Evolutionary conservation across 2,329 filamentous ascomycete species (phyloP).

Genomic region (Phaeophleospora eucalypticola): DNA sequence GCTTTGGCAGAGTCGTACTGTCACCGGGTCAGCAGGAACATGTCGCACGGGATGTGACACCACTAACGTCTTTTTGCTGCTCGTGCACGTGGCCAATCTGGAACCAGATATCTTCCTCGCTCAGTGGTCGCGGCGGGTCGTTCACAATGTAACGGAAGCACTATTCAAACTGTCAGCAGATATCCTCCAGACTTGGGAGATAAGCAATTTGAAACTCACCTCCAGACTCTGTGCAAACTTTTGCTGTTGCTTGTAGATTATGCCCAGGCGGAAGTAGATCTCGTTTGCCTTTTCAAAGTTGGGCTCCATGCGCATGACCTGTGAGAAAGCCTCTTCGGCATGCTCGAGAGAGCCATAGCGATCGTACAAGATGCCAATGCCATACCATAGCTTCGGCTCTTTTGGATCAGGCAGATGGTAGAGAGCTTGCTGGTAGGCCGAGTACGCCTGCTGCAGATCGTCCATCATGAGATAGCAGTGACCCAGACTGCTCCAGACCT

Average conservation of each 20-base stretch:
- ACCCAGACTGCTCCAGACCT: slow-evolving; percentile 95
- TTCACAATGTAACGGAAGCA: slow-evolving; percentile 98
- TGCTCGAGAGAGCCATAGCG: slow-evolving; percentile 94
- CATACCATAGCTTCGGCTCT: slow-evolving; percentile 98
- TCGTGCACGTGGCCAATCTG: slow-evolving; percentile 99
- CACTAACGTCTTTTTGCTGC: slow-evolving; percentile 92
- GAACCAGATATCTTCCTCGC: slow-evolving; percentile 99
- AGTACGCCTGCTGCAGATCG: slow-evolving; percentile 92
- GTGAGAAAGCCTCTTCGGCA: slow-evolving; percentile 94
- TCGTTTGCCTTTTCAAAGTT: slow-evolving; percentile 98
- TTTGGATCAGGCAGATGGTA: slow-evolving; percentile 92
- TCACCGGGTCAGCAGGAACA: slow-evolving; percentile 27
- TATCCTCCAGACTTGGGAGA: too few species aligned
- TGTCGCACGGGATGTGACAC: neutral
- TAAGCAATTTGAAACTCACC: slow-evolving; percentile 54
- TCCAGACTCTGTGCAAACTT: slow-evolving; percentile 91
- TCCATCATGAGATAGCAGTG: slow-evolving; percentile 99
- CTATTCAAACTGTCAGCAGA: slow-evolving; percentile 45
- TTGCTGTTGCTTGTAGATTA: slow-evolving; percentile 98
- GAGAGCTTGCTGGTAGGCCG: slow-evolving; percentile 90
- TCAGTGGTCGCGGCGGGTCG: slow-evolving; percentile 85
- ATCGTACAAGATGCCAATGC: slow-evolving; percentile 95
- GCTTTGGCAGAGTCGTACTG: slow-evolving; percentile 90
- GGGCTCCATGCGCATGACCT: slow-evolving; percentile 98
- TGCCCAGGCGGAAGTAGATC: slow-evolving; percentile 97